These are phyloP conservation scores for Actinomortierella wolfii DNA, from an alignment of 371 early-diverging fungal species.

Conservation along the genomic window DNA sequence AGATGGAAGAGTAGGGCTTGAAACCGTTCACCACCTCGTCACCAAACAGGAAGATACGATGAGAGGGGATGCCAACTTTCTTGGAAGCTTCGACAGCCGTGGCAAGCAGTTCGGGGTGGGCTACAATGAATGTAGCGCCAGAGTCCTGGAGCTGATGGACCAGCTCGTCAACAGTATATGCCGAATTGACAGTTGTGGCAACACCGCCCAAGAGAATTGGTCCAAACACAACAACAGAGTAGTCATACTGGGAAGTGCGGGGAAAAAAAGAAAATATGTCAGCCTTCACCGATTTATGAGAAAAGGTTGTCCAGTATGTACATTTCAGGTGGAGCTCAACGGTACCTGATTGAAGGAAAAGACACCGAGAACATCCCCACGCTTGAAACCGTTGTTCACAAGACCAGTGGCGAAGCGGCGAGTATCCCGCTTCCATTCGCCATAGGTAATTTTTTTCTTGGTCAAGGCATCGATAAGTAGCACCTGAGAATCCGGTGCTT, in stretches of 20 bases:
- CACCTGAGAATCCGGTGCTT: constrained; percentile 40
- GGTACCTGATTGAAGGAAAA: constrained; percentile 73
- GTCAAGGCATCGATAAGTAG: constrained; percentile 63
- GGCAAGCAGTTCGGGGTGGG: constrained; percentile 50
- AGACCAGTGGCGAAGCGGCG: constrained; percentile 73
- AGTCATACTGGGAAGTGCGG: constrained; percentile 28
- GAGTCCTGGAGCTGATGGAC: constrained; percentile 74
- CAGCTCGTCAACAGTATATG: constrained; percentile 76
- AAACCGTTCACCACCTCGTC: constrained; percentile 46
- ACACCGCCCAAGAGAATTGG: constrained; percentile 64
- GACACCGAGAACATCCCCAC: constrained; percentile 71
- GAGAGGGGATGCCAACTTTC: constrained; percentile 52
- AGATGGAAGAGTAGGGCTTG: constrained; percentile 31
- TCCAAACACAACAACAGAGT: constrained; percentile 56
- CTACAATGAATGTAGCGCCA: constrained; percentile 65
- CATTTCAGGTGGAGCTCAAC: constrained; percentile 27
- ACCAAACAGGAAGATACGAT: constrained; percentile 62
- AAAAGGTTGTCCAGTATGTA: constrained; percentile 32
- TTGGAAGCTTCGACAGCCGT: constrained; percentile 64
- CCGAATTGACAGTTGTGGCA: constrained; percentile 76
- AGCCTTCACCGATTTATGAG: constrained; percentile 23
- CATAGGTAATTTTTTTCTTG: constrained; percentile 59
- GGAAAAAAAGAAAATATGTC: neutral
- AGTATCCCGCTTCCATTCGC: constrained; percentile 56
- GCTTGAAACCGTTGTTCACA: constrained; percentile 61